Evolutionary conservation across 1,284 basidiomycete species (phyloP).

Genomic region (Rhodotorula mucilaginosa): DNA sequence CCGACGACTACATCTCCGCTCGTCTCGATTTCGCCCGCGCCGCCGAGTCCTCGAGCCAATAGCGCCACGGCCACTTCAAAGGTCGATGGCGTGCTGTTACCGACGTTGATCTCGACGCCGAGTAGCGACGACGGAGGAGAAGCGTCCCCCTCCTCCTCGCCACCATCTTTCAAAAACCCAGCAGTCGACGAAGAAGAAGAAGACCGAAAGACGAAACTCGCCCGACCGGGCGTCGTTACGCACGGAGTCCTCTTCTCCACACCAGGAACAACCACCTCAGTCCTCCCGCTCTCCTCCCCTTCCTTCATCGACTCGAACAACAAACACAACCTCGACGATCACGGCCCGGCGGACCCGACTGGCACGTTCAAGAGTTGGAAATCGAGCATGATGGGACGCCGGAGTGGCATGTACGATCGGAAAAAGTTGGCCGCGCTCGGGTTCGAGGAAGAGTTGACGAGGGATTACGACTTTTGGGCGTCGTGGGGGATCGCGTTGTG

Average conservation of each 20-base stretch:
- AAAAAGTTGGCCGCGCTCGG: slow-evolving; percentile 32
- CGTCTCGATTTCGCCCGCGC: neutral
- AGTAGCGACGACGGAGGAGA: neutral
- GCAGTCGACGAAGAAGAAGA: slow-evolving; percentile 1
- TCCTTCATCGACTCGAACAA: neutral
- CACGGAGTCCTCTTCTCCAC: slow-evolving; percentile 17
- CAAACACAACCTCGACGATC: neutral
- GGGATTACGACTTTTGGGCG: slow-evolving; percentile 39
- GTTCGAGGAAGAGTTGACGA: slow-evolving; percentile 34
- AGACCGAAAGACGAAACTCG: neutral
- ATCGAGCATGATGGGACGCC: slow-evolving; percentile 16
- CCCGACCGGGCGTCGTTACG: neutral
- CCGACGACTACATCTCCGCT: neutral
- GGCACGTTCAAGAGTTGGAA: slow-evolving; percentile 31
- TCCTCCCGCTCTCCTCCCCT: slow-evolving; percentile 12
- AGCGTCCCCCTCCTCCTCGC: neutral
- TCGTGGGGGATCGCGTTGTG: slow-evolving; percentile 32
- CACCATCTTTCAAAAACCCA: neutral
- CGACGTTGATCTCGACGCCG: neutral
- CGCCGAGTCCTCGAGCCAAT: neutral
- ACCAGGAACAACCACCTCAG: slow-evolving; percentile 13
- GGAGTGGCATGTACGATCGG: slow-evolving; percentile 22
- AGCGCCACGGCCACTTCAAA: neutral
- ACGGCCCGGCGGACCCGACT: neutral
- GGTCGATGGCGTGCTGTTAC: neutral